phyloP scores from a whole-genome alignment of 1,284 basidiomycete species.

The Grifola frondosa region DNA sequence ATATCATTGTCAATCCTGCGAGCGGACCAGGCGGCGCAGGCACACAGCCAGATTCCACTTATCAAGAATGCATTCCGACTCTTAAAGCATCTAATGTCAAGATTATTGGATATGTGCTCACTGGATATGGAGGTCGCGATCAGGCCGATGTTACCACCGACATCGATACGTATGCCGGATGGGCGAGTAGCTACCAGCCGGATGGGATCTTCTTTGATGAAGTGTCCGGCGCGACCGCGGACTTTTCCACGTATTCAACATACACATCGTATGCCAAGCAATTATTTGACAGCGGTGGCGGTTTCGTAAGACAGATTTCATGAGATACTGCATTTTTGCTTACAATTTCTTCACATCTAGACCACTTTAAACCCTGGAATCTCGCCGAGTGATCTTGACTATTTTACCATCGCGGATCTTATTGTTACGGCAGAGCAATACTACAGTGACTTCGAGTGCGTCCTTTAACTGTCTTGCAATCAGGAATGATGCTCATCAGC shows the following conservation, averaged over 20 bases:
- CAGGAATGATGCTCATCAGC: neutral
- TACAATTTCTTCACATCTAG: no score
- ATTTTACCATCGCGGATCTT: conserved; percentile 25
- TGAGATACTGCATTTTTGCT: no score
- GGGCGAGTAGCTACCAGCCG: conserved; percentile 30
- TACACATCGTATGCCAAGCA: conserved; percentile 14
- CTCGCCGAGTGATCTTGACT: conserved; percentile 10
- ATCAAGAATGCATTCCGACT: conserved; percentile 32
- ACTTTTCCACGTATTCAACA: conserved; percentile 17
- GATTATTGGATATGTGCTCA: conserved; percentile 37
- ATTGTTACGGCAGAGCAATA: conserved; percentile 25
- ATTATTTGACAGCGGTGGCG: conserved; percentile 8
- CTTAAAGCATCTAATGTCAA: conserved; percentile 32
- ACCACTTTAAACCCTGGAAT: conserved; percentile 26
- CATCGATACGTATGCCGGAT: conserved; percentile 35
- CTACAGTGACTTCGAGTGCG: conserved; percentile 24
- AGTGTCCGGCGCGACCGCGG: conserved; percentile 14
- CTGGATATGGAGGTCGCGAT: conserved; percentile 23
- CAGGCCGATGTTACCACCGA: conserved; percentile 26
- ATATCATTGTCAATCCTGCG: conserved; percentile 35
- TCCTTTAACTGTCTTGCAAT: neutral
- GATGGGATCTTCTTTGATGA: conserved; percentile 43
- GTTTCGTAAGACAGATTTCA: conserved; percentile 13
- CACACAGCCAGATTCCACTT: conserved; percentile 31
- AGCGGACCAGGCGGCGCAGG: conserved; percentile 33